Percentiles rank a stretch among this genome's conserved stretches.
Conservation (phyloP, 2,329 filamentous ascomycete species). For the Mycocentrospora acerina region DNA sequence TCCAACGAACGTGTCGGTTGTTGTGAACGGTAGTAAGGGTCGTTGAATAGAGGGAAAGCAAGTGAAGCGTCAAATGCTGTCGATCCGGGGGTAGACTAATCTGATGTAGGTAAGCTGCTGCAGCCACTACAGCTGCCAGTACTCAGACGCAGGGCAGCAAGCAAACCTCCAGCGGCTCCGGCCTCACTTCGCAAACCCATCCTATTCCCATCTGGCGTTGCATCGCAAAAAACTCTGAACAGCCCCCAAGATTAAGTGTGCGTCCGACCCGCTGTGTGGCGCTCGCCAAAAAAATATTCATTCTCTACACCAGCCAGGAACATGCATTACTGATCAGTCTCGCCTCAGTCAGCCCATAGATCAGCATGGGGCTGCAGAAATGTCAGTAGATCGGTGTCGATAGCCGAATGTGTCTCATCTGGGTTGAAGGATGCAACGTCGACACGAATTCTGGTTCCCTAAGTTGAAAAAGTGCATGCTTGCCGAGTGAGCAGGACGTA, state of each 20-base stretch:
- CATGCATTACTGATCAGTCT: slow-evolving; percentile 19
- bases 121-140: slow-evolving; percentile 2
- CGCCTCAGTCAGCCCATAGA: slow-evolving; percentile 32
- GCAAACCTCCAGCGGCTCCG: slow-evolving; percentile 19
- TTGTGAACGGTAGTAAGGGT: too few species aligned
- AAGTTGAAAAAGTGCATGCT: too few species aligned
- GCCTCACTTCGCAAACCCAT: slow-evolving; percentile 26
- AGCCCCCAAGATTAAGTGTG: not conserved
- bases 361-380: slow-evolving; percentile 16
- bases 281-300: too few species aligned
- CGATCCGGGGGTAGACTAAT: not conserved
- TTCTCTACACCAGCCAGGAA: too few species aligned
- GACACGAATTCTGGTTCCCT: too few species aligned
- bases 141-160: slow-evolving; percentile 10
- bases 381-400: not conserved
- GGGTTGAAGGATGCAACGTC: too few species aligned
- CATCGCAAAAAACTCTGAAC: slow-evolving; percentile 10
- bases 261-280: too few species aligned
- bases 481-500: too few species aligned
- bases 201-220: slow-evolving; percentile 15
- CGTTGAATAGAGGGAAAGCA: too few species aligned
- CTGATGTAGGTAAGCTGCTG: too few species aligned
- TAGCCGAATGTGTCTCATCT: too few species aligned
- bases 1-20: too few species aligned
- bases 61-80: not conserved